Evolutionary conservation across 2,329 filamentous ascomycete species (phyloP), one percentile per base, ranked within the genome.

Genomic region (Clonostachys rhizophaga): DNA sequence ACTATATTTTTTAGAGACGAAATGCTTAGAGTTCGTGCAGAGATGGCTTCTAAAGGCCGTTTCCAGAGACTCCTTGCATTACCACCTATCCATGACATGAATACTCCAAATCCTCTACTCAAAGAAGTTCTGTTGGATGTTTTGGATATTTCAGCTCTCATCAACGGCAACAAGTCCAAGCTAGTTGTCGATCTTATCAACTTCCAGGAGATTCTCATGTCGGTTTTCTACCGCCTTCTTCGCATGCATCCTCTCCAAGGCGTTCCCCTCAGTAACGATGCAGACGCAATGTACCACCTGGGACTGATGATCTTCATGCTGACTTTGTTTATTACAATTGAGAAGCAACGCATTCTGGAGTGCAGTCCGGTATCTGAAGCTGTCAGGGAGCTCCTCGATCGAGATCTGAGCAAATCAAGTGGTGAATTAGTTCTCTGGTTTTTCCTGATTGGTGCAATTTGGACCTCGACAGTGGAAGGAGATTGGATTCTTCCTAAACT

Each of bases 21-120:
- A 10, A 34, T 46, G 17, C 12, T 16, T 11, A n/a, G 33, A 20
- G 44, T 40, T 13, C 18, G 44, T 20, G 9, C 10, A 17, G 41
- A 10, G 6, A 18, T 46, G 60, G 2, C 53, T 50, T 9, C 47
- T 54, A 17, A 30, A 43, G 2, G 52, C 58, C 5, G 55, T 56
- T 6, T 47, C 60, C 6, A 55, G 55, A 5, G 56, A 62, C 41
- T 52, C n/a, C 55, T 61, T 10, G 53, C 62, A 30, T 40, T 61
- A 16, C 50, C 53, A 8, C 51, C 58, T 42, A 24, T 17, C 41
- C 30, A 24, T 14, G 16, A 10, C 41, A 17, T 14, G n/a, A 20
- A 24, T n/a, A n/a, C 20, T 30, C 13, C 16, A 13, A 42, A n/a
- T 12, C 41, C 9, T 30, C 11, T 13, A 34, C 42, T 33, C 16